phyloP scores from a whole-genome alignment of 2,329 filamentous ascomycete species.

The Aspergillus sp. region DNA sequence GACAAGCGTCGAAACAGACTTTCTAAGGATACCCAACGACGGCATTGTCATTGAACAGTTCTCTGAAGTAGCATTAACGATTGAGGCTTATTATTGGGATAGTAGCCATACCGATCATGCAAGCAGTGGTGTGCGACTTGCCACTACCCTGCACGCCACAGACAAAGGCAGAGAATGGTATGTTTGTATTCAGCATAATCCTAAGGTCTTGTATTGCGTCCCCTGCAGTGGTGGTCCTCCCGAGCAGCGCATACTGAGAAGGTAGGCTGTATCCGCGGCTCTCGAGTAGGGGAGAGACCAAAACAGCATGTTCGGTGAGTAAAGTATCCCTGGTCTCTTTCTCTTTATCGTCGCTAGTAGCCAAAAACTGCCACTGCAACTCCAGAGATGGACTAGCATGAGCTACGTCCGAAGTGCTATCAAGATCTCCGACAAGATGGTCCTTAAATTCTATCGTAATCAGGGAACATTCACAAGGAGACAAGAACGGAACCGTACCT shows the following conservation, averaged over 20 bases:
- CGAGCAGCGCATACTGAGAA: constrained; percentile 16
- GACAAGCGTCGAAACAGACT: constrained; percentile 54
- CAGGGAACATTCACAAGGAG: neutral
- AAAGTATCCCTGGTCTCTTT: neutral
- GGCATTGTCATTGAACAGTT: constrained; percentile 32
- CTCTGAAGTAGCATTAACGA: constrained; percentile 30
- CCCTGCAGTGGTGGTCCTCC: neutral
- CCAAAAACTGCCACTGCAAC: constrained; percentile 12
- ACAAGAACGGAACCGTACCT: neutral
- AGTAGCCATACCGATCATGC: constrained; percentile 43
- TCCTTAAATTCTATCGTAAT: constrained; percentile 5
- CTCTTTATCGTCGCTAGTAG: neutral
- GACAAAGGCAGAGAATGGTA: constrained; percentile 60
- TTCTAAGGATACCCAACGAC: constrained; percentile 43
- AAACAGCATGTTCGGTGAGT: constrained; percentile 4
- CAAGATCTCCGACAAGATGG: neutral
- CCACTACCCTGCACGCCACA: constrained; percentile 64
- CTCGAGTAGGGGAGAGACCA: constrained; percentile 9
- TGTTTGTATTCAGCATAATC: constrained; percentile 17
- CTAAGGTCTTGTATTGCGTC: neutral
- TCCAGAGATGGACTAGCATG: constrained; percentile 4
- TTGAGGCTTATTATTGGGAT: too few relatives aligned
- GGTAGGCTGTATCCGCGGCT: constrained; percentile 9
- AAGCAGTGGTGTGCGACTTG: constrained; percentile 61
- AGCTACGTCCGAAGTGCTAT: neutral